These are phyloP conservation scores for Rhazya stricta DNA, from an alignment of 257 asterid species.

Conservation along the genomic window DNA sequence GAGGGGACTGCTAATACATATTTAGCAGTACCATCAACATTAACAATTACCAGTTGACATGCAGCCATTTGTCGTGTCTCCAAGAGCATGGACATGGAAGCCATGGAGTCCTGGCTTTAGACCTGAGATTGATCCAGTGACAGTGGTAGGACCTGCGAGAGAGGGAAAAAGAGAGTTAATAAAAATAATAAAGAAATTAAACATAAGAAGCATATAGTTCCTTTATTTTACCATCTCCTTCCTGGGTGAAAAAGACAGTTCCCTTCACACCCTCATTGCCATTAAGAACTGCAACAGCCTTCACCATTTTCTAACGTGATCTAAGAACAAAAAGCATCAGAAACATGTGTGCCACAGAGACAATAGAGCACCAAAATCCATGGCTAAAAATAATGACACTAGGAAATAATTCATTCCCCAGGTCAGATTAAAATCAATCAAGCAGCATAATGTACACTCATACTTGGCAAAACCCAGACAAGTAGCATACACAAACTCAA, in stretches of 20 bases:
- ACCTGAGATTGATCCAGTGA: slow-evolving; percentile 68
- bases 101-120: slow-evolving; percentile 90
- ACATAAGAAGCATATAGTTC: not conserved
- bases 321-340: slow-evolving; percentile 23
- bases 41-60: slow-evolving; percentile 74
- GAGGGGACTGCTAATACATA: not conserved
- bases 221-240: slow-evolving; percentile 63
- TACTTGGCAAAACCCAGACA: not conserved
- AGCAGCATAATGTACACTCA: not conserved
- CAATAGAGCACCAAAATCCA: not conserved
- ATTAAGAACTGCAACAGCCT: slow-evolving; percentile 85
- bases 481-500: not conserved
- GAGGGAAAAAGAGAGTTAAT: not conserved
- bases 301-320: slow-evolving; percentile 76
- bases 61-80: slow-evolving; percentile 99
- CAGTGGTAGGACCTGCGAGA: slow-evolving; percentile 67
- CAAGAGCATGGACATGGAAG: slow-evolving; percentile 96
- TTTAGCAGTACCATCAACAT: not conserved
- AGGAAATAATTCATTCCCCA: not conserved
- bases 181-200: not conserved
- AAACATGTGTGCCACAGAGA: not conserved
- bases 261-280: slow-evolving; percentile 84
- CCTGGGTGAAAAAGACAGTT: slow-evolving; percentile 61
- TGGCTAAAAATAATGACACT: not conserved
- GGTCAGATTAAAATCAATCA: not conserved